phyloP scores from a whole-genome alignment of 208 protist species.

The Lotmaria passim region DNA sequence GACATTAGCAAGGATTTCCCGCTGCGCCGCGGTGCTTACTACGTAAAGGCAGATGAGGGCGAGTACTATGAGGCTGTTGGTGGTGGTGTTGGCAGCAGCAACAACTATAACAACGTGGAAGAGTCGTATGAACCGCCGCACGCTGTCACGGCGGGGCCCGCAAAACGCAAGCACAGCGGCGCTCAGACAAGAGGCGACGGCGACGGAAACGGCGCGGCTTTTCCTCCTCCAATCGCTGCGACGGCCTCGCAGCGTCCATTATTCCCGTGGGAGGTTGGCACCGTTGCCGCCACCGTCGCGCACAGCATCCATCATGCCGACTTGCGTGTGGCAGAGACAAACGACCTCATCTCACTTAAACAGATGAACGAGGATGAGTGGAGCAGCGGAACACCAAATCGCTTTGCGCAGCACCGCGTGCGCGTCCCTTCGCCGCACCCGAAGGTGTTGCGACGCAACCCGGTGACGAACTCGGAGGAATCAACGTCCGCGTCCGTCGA shows the following conservation, averaged over 20 bases:
- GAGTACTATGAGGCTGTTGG: background rate
- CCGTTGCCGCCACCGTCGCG: background rate
- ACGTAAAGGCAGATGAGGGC: slow-evolving; percentile 4
- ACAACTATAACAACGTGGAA: too few relatives aligned
- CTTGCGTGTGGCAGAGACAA: background rate
- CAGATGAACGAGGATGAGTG: background rate
- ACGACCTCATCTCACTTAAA: slow-evolving; percentile 7
- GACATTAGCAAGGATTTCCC: slow-evolving; percentile 1
- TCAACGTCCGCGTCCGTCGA: slow-evolving; percentile 6
- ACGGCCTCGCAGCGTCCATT: background rate
- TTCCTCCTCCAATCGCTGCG: background rate
- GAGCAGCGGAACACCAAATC: slow-evolving; percentile 1
- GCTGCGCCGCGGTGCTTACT: background rate
- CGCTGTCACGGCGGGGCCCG: too few relatives aligned
- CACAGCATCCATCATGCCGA: too few relatives aligned
- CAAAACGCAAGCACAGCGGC: too few relatives aligned
- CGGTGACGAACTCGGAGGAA: slow-evolving; percentile 2
- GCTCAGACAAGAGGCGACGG: too few relatives aligned
- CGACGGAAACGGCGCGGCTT: background rate
- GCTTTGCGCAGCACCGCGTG: background rate
- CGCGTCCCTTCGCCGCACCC: slow-evolving; percentile 16
- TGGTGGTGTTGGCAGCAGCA: too few relatives aligned
- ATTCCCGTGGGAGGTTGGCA: slow-evolving; percentile 3
- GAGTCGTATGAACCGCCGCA: too few relatives aligned
- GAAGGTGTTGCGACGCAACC: background rate